phyloP scores from a whole-genome alignment of 139 green algal species.

The Chloropicon primus region DNA sequence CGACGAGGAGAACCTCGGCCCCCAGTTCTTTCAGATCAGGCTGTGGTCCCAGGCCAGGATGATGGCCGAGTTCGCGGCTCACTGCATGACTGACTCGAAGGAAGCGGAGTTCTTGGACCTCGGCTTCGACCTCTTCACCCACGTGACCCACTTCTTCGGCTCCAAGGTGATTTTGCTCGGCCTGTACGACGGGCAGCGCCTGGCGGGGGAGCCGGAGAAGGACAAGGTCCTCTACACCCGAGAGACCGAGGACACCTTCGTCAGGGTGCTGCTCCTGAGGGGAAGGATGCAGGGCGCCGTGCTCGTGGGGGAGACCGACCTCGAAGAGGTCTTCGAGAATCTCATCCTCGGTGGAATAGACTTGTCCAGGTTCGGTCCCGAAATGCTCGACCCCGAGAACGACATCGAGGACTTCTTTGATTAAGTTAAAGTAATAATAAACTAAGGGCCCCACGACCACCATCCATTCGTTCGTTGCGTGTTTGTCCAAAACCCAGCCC shows the following conservation, averaged over 20 bases:
- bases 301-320: slow-evolving; percentile 64
- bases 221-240: slow-evolving; percentile 51
- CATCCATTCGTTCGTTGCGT: too few relatives aligned
- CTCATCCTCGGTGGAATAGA: slow-evolving; percentile 74
- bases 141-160: slow-evolving; percentile 66
- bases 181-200: slow-evolving; percentile 68
- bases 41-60: slow-evolving; percentile 51
- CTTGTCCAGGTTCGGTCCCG: slow-evolving; percentile 38
- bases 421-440: slow-evolving; percentile 27
- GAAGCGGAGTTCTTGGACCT: slow-evolving; percentile 38
- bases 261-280: slow-evolving; percentile 59
- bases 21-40: slow-evolving; percentile 74
- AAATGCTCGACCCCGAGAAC: slow-evolving; percentile 58
- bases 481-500: too few relatives aligned
- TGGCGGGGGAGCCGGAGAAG: slow-evolving; percentile 34
- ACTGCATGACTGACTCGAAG: slow-evolving; percentile 38
- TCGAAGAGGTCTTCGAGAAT: slow-evolving; percentile 79
- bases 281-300: slow-evolving; percentile 44
- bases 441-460: too few relatives aligned
- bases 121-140: slow-evolving; percentile 77
- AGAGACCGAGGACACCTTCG: slow-evolving; percentile 41
- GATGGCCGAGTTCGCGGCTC: slow-evolving; percentile 49
- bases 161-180: slow-evolving; percentile 69
- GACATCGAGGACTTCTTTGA: slow-evolving; percentile 72
- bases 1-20: neutral